phyloP scores from a whole-genome alignment of 306 rosid genomes.

The Bauhinia variegata region DNA sequence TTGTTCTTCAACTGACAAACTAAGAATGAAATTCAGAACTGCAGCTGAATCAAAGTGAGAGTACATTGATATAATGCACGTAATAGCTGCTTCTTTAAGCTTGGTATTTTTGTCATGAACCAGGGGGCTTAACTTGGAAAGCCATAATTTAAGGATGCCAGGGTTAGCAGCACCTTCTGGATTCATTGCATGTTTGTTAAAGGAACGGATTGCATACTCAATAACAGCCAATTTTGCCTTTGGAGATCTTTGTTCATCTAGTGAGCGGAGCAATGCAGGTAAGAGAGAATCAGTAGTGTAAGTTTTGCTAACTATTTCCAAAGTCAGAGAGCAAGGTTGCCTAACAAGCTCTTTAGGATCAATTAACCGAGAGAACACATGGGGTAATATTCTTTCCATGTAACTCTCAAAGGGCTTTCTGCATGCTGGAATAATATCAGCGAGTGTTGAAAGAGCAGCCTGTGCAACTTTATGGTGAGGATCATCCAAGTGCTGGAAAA shows the following conservation, averaged over 20 bases:
- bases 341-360: conserved; percentile 97
- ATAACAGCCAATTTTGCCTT: conserved; percentile 98
- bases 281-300: conserved; percentile 86
- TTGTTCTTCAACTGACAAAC: conserved; percentile 93
- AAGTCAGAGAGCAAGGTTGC: conserved; percentile 79
- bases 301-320: conserved; percentile 81
- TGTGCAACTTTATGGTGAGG: conserved; percentile 99
- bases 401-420: conserved; percentile 93
- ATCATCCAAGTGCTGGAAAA: conserved; percentile 97
- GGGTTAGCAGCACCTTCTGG: conserved; percentile 83
- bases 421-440: conserved; percentile 85
- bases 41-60: conserved; percentile 90
- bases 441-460: conserved; percentile 94
- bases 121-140: conserved; percentile 84
- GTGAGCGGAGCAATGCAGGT: conserved; percentile 93
- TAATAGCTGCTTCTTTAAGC: conserved; percentile 92
- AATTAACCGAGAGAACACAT: conserved; percentile 94
- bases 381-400: conserved; percentile 95
- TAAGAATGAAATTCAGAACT: conserved; percentile 85
- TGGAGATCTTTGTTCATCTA: conserved; percentile 98
- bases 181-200: conserved; percentile 78
- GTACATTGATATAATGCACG: conserved; percentile 94
- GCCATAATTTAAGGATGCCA: conserved; percentile 96
- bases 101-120: conserved; percentile 88
- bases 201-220: conserved; percentile 85